These are phyloP conservation scores for Phoma sp. DNA, from an alignment of 2,329 filamentous ascomycete species.

Conservation along the genomic window DNA sequence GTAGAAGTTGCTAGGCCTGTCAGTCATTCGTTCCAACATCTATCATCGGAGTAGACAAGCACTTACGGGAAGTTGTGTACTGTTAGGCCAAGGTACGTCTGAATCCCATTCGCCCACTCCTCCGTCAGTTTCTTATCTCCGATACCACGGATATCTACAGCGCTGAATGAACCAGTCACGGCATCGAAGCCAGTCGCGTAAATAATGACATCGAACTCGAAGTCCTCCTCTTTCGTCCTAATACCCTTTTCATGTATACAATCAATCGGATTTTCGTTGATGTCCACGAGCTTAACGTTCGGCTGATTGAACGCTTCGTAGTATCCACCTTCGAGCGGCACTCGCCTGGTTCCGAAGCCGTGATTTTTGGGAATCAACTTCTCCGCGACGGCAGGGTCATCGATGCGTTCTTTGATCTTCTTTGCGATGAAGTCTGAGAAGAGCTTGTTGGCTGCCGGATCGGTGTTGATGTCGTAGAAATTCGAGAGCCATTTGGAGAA, in stretches of 20 bases:
- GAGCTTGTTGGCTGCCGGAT: constrained; percentile 31
- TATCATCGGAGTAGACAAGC: too few relatives aligned
- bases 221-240: constrained; percentile 55
- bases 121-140: constrained; percentile 22
- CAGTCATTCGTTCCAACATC: too few relatives aligned
- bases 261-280: constrained; percentile 49
- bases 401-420: constrained; percentile 46
- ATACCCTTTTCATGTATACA: constrained; percentile 58
- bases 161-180: constrained; percentile 45
- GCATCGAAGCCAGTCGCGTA: too few relatives aligned
- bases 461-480: constrained; percentile 31
- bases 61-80: constrained; percentile 41
- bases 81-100: constrained; percentile 39
- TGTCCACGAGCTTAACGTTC: constrained; percentile 59
- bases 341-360: constrained; percentile 35
- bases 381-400: constrained; percentile 54
- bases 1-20: constrained; percentile 2
- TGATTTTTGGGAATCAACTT: constrained; percentile 51
- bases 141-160: constrained; percentile 21
- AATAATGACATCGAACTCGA: constrained; percentile 63
- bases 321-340: constrained; percentile 41
- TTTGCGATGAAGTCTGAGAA: constrained; percentile 39
- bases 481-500: constrained; percentile 28
- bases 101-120: constrained; percentile 28
- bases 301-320: constrained; percentile 50